Conservation (phyloP, 2,329 filamentous ascomycete genomes). For the Trichoderma afroharzianum region DNA sequence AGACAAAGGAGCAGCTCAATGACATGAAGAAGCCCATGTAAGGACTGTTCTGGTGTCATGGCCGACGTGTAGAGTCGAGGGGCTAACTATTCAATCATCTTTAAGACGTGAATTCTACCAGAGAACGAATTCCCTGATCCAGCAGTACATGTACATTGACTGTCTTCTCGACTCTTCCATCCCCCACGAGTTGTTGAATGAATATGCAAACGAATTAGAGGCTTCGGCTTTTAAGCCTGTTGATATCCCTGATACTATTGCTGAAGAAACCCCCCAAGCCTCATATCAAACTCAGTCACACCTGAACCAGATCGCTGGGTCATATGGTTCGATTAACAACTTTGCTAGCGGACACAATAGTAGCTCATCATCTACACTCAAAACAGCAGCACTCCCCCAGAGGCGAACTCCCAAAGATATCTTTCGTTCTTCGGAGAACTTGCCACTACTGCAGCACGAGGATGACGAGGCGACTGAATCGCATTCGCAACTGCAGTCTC, state of each 20-base stretch:
- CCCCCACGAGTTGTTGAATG: constrained; percentile 87
- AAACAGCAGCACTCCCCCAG: constrained; percentile 42
- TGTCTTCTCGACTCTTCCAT: constrained; percentile 84
- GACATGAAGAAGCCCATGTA: constrained; percentile 68
- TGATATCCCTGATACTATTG: constrained; percentile 69
- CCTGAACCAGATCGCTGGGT: constrained; percentile 16
- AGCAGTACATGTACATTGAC: constrained; percentile 93
- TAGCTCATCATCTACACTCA: constrained; percentile 29
- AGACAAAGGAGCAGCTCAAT: constrained; percentile 69
- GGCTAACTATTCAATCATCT: background rate
- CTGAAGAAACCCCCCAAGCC: constrained; percentile 56
- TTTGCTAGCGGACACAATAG: constrained; percentile 23
- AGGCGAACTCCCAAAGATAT: constrained; percentile 82
- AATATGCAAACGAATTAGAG: constrained; percentile 66
- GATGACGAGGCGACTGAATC: constrained; percentile 37
- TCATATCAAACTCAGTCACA: constrained; percentile 28
- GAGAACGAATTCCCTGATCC: constrained; percentile 80
- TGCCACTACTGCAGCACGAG: constrained; percentile 56
- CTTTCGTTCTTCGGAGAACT: constrained; percentile 70
- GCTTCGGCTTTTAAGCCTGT: constrained; percentile 51
- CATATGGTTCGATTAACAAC: constrained; percentile 32
- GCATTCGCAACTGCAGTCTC: background rate
- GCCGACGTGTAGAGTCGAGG: background rate
- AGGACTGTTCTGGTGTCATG: constrained; percentile 20
- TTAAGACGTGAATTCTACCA: constrained; percentile 77